Evolutionary conservation across 257 asterid species (phyloP).

Genomic region (Nemophila menziesii): DNA sequence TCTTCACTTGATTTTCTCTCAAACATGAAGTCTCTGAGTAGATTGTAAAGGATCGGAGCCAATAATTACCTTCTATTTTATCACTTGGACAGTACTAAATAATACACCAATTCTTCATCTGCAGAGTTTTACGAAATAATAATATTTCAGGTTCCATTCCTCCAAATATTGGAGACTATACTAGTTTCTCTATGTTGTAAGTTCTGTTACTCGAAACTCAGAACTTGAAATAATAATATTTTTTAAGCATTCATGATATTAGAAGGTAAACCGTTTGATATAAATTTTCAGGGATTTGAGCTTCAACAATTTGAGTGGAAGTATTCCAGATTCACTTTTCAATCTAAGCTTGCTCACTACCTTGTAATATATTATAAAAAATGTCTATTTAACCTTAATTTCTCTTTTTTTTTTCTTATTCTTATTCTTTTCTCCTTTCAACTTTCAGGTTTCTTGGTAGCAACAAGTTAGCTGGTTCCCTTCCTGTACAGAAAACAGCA

Average conservation of each 20-base stretch:
- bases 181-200: constrained; percentile 45
- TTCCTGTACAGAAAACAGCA: constrained; percentile 38
- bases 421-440: too few species aligned
- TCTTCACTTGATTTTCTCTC: constrained; percentile 51
- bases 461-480: constrained; percentile 47
- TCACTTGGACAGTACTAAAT: constrained; percentile 1
- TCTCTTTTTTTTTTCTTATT: too few species aligned
- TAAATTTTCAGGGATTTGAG: constrained; percentile 67
- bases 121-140: constrained; percentile 67
- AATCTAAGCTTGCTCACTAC: constrained; percentile 34
- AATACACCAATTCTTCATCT: not conserved
- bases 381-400: not conserved
- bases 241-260: not conserved
- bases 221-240: not conserved
- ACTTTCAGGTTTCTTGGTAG: constrained; percentile 71
- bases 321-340: constrained; percentile 44
- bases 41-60: constrained; percentile 48
- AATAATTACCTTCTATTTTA: not conserved
- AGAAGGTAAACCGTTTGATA: not conserved
- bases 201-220: constrained; percentile 13
- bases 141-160: constrained; percentile 73
- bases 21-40: constrained; percentile 34
- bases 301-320: constrained; percentile 68
- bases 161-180: constrained; percentile 34
- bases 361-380: constrained; percentile 30